Conservation (phyloP, 2,329 filamentous ascomycete species). For the Shiraia bambusicola region DNA sequence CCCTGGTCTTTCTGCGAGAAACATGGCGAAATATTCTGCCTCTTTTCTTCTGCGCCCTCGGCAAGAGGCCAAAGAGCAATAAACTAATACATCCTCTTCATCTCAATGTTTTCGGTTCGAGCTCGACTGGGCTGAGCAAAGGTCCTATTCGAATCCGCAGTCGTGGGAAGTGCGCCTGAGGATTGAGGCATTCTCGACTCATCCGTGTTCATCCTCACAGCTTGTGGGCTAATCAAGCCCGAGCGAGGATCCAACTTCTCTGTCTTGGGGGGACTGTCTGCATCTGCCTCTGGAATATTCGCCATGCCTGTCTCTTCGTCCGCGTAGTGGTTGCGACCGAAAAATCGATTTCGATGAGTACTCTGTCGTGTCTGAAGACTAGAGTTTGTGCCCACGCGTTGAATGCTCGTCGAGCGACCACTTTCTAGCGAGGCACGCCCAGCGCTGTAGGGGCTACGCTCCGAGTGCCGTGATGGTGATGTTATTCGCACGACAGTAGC, state of each 20-base stretch:
- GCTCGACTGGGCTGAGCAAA: slow-evolving; percentile 27
- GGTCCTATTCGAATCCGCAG: slow-evolving; percentile 22
- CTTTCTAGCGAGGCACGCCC: slow-evolving; percentile 35
- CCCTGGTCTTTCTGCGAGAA: no score
- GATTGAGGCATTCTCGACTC: slow-evolving; percentile 17
- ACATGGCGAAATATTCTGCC: no score
- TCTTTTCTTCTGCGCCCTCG: no score
- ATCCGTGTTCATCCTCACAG: slow-evolving; percentile 30
- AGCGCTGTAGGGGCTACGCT: slow-evolving; percentile 26
- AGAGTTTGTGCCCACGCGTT: slow-evolving; percentile 41
- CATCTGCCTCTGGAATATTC: slow-evolving; percentile 47
- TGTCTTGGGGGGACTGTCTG: slow-evolving; percentile 17
- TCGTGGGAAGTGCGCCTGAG: slow-evolving; percentile 29
- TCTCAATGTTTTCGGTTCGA: slow-evolving; percentile 38
- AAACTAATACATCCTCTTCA: slow-evolving; percentile 31
- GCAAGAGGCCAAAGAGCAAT: not conserved
- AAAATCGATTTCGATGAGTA: slow-evolving; percentile 63
- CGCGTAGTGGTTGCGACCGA: slow-evolving; percentile 49
- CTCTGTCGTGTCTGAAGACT: slow-evolving; percentile 35
- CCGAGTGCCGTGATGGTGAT: slow-evolving; percentile 39
- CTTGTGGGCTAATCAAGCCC: slow-evolving; percentile 34
- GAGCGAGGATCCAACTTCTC: slow-evolving; percentile 43
- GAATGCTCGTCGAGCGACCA: slow-evolving; percentile 35
- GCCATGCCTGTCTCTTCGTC: slow-evolving; percentile 52
- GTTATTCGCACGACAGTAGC: slow-evolving; percentile 44